Evolutionary conservation across 1,284 basidiomycete genomes (phyloP).

Genomic region (Sporisorium scitamineum): DNA sequence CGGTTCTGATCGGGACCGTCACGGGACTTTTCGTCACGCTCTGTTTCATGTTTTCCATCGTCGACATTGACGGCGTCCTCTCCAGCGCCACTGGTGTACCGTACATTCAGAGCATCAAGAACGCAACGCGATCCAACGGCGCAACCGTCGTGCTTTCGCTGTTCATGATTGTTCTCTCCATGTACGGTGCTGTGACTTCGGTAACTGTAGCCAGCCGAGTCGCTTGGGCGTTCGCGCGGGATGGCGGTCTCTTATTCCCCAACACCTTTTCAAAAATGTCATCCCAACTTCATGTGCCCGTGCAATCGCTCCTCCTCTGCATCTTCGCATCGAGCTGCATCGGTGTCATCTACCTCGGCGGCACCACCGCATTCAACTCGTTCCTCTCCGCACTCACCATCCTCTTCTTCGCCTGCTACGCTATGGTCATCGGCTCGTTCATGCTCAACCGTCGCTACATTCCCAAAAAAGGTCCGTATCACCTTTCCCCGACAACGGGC

Average conservation of each 20-base stretch:
- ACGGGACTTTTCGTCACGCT: conserved; percentile 36
- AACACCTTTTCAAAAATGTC: conserved; percentile 29
- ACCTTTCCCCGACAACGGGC: conserved; percentile 15
- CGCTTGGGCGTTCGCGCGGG: conserved; percentile 37
- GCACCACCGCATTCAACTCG: conserved; percentile 42
- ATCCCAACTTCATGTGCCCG: conserved; percentile 24
- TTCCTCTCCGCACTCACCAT: conserved; percentile 38
- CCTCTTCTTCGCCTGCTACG: conserved; percentile 39
- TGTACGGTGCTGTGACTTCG: conserved; percentile 37
- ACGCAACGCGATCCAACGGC: conserved; percentile 31
- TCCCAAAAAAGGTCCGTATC: conserved; percentile 22
- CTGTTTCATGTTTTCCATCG: conserved; percentile 42
- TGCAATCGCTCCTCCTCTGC: conserved; percentile 30
- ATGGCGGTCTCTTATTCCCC: conserved; percentile 27
- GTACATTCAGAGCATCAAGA: conserved; percentile 39
- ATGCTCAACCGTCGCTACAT: conserved; percentile 38
- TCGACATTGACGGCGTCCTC: conserved; percentile 37
- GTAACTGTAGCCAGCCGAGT: conserved; percentile 35
- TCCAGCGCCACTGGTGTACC: conserved; percentile 26
- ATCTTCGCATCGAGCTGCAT: conserved; percentile 33
- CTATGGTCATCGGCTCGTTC: conserved; percentile 31
- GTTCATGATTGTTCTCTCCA: conserved; percentile 35
- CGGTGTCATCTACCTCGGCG: conserved; percentile 38
- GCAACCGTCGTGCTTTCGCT: conserved; percentile 36
- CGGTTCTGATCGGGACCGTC: conserved; percentile 33